phyloP scores from a whole-genome alignment of 23 red algal species.

The Gracilaria domingensis region DNA sequence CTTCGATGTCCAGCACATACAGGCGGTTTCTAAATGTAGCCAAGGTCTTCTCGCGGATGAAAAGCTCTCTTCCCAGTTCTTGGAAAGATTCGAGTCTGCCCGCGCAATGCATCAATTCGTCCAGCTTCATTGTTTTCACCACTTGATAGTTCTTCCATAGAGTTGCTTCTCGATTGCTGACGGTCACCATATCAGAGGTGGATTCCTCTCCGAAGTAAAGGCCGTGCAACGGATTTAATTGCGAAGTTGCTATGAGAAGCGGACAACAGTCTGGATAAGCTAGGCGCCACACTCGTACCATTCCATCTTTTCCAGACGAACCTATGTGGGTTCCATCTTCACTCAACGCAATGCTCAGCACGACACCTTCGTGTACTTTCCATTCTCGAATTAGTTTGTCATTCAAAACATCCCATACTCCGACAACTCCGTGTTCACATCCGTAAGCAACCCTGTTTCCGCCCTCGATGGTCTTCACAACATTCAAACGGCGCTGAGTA shows the following conservation, averaged over 20 bases:
- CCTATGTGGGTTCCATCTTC: conserved; percentile 17
- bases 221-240: neutral
- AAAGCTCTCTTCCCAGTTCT: conserved; percentile 1
- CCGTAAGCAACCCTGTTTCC: neutral
- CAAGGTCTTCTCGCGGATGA: neutral
- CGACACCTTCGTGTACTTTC: neutral
- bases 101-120: neutral
- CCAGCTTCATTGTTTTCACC: neutral
- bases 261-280: neutral
- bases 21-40: neutral
- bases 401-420: neutral
- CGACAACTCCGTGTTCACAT: neutral
- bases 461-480: neutral
- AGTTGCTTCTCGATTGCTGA: neutral
- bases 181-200: neutral
- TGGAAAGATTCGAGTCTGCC: neutral
- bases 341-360: neutral
- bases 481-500: neutral
- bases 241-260: neutral
- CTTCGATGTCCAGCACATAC: neutral
- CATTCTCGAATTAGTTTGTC: neutral
- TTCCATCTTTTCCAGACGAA: neutral
- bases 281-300: neutral
- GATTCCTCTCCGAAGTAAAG: conserved; percentile 1
- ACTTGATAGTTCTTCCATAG: conserved; percentile 8